Base-by-base conservation (phyloP, 768 basidiomycete species). In the Boletales sp. region DNA sequence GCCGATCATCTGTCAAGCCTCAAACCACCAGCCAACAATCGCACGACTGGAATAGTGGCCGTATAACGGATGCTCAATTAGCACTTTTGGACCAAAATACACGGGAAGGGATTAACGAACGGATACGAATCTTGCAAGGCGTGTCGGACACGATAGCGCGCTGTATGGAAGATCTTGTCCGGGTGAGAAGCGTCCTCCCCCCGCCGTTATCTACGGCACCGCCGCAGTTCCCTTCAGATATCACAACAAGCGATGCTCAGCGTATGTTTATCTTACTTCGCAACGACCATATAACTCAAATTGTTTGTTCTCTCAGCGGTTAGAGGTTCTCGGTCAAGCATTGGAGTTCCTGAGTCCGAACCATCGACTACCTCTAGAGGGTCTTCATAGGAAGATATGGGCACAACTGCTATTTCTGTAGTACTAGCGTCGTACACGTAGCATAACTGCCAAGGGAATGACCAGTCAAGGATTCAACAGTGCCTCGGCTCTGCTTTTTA, bases 71-170 rank as follows among this genome's bases (percentile, higher is more conserved):
- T 14, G 79, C 79, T 36, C 87, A 91, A 58, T 72, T 93, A 12
- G 71, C 76, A 15, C 68, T 74, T 17, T 69, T 92, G 67, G 88
- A 92, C 54, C 70, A 59, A 24, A 62, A 85, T 35, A 90, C 89
- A 24, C 74, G 88, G 47, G 87, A 89, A 56, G 86, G 87, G 7
- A 87, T 97, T 43, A 90, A 94, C 56, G 90, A 93, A 59, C 80
- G 91, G 47, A 68, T 97, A 53, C 76, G 82, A 38, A 77, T 91
- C 35, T 70, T 97, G 34, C 85, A 92, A 68, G 79, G 82, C 15
- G 86, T 94, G 35, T 89, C 91, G 35, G 74, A 74, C 34, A 78
- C 83, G 4, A 73, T 93, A n/a, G 81, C 81, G 62, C 75, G 77
- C 17, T 85, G 90, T 58, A 78, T 90, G 47, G 85, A 88, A 55